Evolutionary conservation across 306 rosid genomes (phyloP).

Genomic region (Prosopis cineraria): DNA sequence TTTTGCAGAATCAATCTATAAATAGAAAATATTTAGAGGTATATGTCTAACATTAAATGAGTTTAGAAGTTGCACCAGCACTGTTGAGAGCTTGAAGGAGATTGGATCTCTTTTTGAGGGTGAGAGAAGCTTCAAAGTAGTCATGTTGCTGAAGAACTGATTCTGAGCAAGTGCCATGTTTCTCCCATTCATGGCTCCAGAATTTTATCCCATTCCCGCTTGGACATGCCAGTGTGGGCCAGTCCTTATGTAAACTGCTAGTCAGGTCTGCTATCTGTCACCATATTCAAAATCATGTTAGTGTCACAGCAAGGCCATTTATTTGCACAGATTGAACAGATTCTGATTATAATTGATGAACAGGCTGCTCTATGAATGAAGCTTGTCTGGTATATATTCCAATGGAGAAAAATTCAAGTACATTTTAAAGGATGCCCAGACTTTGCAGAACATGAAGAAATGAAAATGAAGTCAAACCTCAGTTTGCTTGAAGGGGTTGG

Average conservation of each 20-base stretch:
- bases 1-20: too few species aligned
- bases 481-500: conserved; percentile 53
- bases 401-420: background rate
- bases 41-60: too few species aligned
- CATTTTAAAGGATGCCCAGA: background rate
- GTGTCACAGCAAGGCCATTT: background rate
- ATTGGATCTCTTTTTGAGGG: conserved; percentile 45
- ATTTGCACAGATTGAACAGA: background rate
- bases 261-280: conserved; percentile 35
- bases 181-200: conserved; percentile 75
- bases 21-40: too few species aligned
- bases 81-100: conserved; percentile 55
- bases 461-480: conserved; percentile 44
- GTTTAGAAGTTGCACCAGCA: conserved; percentile 44
- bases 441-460: background rate
- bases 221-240: conserved; percentile 81
- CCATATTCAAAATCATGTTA: background rate
- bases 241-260: conserved; percentile 42
- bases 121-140: conserved; percentile 60
- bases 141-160: conserved; percentile 65
- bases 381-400: background rate
- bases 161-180: conserved; percentile 83
- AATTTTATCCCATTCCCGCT: conserved; percentile 48
- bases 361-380: background rate
- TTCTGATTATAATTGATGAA: too few species aligned